A percentile compares a stretch with the other conserved stretches of the same genome.
These are phyloP conservation scores for Sutorius australiensis DNA, from an alignment of 768 basidiomycete genomes.

Conservation along the genomic window DNA sequence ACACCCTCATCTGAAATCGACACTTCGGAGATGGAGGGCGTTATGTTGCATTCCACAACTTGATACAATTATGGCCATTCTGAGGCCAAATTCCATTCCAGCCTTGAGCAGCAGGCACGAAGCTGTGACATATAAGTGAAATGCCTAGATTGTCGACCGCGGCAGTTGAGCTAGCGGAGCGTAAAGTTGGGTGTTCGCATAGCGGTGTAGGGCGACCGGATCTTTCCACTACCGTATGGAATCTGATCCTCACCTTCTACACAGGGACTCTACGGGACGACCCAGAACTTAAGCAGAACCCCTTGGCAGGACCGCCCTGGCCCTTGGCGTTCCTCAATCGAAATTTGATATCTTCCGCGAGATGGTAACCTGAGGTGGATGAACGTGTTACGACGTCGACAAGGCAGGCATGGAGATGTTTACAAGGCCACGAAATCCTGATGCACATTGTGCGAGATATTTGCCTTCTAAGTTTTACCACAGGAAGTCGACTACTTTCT, in stretches of 20 bases:
- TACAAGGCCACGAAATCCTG: background rate
- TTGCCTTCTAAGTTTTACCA: conserved; percentile 45
- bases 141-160: background rate
- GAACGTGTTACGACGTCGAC: conserved; percentile 20
- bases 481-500: conserved; percentile 28
- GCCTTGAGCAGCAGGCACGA: background rate
- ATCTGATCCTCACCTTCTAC: no score
- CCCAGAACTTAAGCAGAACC: no score
- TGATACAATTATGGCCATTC: background rate
- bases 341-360: background rate
- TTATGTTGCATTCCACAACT: background rate
- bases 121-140: background rate
- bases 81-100: background rate
- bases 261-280: no score
- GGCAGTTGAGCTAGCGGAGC: background rate
- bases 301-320: background rate
- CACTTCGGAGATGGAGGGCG: conserved; percentile 6
- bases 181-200: background rate
- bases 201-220: background rate
- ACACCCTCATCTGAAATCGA: conserved; percentile 13
- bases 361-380: background rate
- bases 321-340: no score
- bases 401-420: conserved; percentile 30
- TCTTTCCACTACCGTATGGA: background rate
- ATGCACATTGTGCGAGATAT: conserved; percentile 36